Evolutionary conservation across 257 asterid genomes (phyloP).

Genomic region (Solanum ahanhuiri): DNA sequence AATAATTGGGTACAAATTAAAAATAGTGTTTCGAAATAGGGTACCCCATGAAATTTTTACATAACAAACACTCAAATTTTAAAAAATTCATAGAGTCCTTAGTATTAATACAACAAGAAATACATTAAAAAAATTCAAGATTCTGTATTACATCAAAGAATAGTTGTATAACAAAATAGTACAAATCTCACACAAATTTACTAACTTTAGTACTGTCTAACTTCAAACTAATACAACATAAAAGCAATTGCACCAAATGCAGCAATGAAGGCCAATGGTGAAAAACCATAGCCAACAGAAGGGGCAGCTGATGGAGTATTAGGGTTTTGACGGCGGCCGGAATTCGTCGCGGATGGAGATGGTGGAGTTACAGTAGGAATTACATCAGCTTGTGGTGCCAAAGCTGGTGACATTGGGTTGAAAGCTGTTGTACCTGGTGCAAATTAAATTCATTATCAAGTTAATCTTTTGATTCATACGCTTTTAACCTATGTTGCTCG

Average conservation of each 20-base stretch:
- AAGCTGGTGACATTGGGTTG: slow-evolving; percentile 10
- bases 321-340: slow-evolving; percentile 7
- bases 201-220: not conserved
- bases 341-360: not conserved
- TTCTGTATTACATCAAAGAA: not conserved
- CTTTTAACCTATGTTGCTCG: not conserved
- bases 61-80: not conserved
- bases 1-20: not conserved
- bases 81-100: not conserved
- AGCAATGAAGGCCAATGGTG: slow-evolving; percentile 10
- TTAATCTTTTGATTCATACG: not conserved
- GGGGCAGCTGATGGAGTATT: slow-evolving; percentile 22
- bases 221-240: slow-evolving; percentile 6
- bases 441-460: not conserved
- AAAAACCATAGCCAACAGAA: slow-evolving; percentile 1
- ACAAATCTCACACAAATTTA: not conserved
- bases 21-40: not conserved
- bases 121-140: not conserved
- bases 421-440: slow-evolving; percentile 8
- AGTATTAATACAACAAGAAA: not conserved
- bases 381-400: slow-evolving; percentile 15
- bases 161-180: not conserved
- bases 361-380: slow-evolving; percentile 14
- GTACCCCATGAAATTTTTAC: not conserved
- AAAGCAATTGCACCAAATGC: slow-evolving; percentile 14